A percentile compares a stretch with the other conserved stretches of the same genome.
Conservation (phyloP, 345 rosid species). For the Gossypium bickii region DNA sequence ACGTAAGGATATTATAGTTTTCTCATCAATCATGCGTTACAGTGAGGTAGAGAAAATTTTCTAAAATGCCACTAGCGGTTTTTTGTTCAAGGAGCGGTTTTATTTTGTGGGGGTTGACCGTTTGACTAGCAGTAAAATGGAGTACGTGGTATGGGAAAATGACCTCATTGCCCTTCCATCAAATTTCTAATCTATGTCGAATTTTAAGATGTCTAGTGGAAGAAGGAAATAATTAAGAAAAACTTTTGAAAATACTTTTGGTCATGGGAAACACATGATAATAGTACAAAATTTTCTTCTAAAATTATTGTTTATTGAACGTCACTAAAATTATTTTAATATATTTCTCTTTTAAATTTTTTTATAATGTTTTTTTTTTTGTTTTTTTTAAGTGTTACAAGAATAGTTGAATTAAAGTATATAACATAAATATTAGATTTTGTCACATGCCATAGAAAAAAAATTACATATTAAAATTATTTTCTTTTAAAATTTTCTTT, state of each 20-base stretch:
- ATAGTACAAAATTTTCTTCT: neutral
- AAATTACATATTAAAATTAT: too few species aligned
- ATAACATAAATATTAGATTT: too few species aligned
- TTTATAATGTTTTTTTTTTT: too few species aligned
- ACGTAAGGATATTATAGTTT: constrained; percentile 33
- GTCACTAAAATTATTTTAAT: neutral
- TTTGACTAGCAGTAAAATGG: constrained; percentile 39
- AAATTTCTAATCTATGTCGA: neutral
- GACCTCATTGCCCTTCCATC: constrained; percentile 21
- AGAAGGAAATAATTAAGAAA: neutral
- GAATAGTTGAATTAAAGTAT: too few species aligned
- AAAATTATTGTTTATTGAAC: neutral
- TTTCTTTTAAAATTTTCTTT: too few species aligned
- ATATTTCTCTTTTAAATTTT: too few species aligned
- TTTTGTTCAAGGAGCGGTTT: constrained; percentile 15
- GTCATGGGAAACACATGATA: neutral
- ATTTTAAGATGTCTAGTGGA: neutral
- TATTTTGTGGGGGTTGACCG: constrained; percentile 37
- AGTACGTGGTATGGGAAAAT: neutral
- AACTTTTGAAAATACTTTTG: neutral
- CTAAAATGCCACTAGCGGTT: constrained; percentile 28
- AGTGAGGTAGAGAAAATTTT: neutral
- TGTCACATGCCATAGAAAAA: too few species aligned
- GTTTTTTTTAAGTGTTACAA: too few species aligned
- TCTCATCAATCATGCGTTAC: constrained; percentile 28